Percentiles rank a stretch among this genome's conserved stretches.
Evolutionary conservation across 345 rosid genomes (phyloP).

Genomic region (Salix purpurea): DNA sequence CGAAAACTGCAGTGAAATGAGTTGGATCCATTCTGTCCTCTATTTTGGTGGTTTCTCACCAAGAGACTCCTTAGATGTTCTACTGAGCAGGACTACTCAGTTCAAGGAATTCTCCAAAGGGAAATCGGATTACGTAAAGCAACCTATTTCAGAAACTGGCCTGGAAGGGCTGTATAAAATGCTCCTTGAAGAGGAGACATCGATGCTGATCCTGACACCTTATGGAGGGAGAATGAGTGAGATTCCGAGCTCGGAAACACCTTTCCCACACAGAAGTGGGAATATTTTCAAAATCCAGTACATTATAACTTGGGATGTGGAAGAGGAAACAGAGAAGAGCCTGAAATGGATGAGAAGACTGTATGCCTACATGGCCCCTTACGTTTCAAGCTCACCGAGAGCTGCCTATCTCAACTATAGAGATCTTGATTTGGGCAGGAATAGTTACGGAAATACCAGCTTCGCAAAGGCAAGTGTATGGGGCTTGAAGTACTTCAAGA

Average conservation of each 20-base stretch:
- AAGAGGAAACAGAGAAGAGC: neutral
- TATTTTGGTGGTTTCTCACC: neutral
- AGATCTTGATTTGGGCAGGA: slow-evolving; percentile 19
- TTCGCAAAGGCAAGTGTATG: slow-evolving; percentile 8
- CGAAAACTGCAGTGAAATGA: slow-evolving; percentile 3
- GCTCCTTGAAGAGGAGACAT: neutral
- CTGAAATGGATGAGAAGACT: slow-evolving; percentile 7
- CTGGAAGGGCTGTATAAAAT: slow-evolving; percentile 6
- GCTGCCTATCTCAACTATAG: slow-evolving; percentile 17
- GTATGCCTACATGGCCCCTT: slow-evolving; percentile 5
- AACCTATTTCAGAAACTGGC: slow-evolving; percentile 11
- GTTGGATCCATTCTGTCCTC: slow-evolving; percentile 8
- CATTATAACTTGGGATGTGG: slow-evolving; percentile 6
- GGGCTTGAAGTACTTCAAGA: slow-evolving; percentile 15
- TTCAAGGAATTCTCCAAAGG: neutral
- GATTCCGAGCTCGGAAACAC: slow-evolving; percentile 14
- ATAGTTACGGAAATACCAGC: neutral
- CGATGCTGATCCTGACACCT: neutral
- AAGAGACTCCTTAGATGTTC: neutral
- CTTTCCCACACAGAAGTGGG: slow-evolving; percentile 16
- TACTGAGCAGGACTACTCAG: neutral
- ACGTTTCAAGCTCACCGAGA: slow-evolving; percentile 14
- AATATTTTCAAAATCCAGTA: slow-evolving; percentile 14
- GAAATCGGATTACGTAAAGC: slow-evolving; percentile 14
- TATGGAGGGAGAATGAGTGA: slow-evolving; percentile 23